Conservation (phyloP, 306 rosid genomes). For the Ormosia semicastrata region DNA sequence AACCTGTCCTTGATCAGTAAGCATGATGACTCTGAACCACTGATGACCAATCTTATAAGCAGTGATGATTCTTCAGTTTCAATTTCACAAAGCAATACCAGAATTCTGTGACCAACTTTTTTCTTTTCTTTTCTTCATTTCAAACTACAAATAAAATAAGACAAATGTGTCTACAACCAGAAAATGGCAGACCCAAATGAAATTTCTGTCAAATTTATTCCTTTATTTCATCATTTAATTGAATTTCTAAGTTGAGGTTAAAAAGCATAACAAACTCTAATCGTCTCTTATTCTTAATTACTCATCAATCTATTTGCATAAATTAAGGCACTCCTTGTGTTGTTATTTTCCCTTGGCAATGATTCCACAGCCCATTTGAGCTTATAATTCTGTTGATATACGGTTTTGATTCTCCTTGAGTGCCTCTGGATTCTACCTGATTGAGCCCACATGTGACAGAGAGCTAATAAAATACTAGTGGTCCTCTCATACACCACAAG, state of each 20-base stretch:
- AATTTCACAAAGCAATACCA: neutral
- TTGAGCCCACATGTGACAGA: constrained; percentile 32
- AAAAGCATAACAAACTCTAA: neutral
- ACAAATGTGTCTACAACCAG: neutral
- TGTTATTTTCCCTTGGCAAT: neutral
- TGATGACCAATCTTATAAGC: constrained; percentile 1
- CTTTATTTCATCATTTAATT: neutral
- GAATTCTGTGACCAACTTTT: neutral
- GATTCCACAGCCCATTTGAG: constrained; percentile 18
- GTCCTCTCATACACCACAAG: constrained; percentile 27
- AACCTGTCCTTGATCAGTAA: constrained; percentile 9
- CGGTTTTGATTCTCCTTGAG: constrained; percentile 22
- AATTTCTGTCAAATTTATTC: neutral
- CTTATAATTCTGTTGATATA: constrained; percentile 12
- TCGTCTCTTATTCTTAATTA: neutral
- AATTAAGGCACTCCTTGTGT: constrained; percentile 13
- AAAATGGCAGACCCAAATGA: neutral
- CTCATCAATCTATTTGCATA: constrained; percentile 17
- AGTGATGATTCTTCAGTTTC: neutral
- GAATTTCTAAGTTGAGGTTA: neutral
- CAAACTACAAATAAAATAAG: neutral
- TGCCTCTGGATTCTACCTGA: constrained; percentile 24
- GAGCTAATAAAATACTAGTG: constrained; percentile 21
- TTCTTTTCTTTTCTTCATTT: neutral
- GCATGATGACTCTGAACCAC: constrained; percentile 13